Percentiles rank a stretch among this genome's conserved stretches.
phyloP scores from a whole-genome alignment of 2,329 filamentous ascomycete genomes.

The Beauveria sp. region DNA sequence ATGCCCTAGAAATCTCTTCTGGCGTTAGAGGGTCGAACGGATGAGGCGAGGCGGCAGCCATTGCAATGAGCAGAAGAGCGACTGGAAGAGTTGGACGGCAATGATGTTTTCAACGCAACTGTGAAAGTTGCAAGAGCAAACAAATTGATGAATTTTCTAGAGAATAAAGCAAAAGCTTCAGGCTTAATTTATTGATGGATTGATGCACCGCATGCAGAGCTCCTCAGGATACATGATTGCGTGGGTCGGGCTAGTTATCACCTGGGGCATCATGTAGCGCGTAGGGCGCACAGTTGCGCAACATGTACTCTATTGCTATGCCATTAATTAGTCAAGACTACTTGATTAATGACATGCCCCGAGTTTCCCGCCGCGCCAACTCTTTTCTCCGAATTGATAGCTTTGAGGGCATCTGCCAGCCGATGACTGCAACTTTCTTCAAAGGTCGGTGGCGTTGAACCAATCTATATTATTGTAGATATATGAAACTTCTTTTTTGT shows the following conservation, averaged over 20 bases:
- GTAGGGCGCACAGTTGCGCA: neutral
- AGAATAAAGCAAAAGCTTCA: too few species aligned
- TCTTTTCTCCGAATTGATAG: too few species aligned
- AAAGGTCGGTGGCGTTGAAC: too few species aligned
- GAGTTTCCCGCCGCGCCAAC: too few species aligned
- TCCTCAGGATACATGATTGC: neutral
- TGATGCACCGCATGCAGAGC: neutral
- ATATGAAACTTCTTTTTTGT: too few species aligned
- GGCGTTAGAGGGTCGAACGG: conserved; percentile 22
- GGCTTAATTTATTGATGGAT: neutral
- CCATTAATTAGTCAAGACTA: too few species aligned
- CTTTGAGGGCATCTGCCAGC: too few species aligned
- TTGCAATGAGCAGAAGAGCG: neutral
- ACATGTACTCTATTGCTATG: neutral
- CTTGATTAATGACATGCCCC: too few species aligned
- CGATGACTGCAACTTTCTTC: too few species aligned
- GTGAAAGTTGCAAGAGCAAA: neutral
- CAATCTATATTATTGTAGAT: too few species aligned
- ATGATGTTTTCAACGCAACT: neutral
- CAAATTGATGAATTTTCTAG: neutral
- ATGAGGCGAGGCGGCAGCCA: conserved; percentile 12
- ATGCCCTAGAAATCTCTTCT: conserved; percentile 19
- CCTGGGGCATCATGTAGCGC: neutral
- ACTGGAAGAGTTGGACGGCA: too few species aligned
- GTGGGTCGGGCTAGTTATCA: neutral